phyloP scores from a whole-genome alignment of 2,329 filamentous ascomycete species.

The Colletotrichum horii region DNA sequence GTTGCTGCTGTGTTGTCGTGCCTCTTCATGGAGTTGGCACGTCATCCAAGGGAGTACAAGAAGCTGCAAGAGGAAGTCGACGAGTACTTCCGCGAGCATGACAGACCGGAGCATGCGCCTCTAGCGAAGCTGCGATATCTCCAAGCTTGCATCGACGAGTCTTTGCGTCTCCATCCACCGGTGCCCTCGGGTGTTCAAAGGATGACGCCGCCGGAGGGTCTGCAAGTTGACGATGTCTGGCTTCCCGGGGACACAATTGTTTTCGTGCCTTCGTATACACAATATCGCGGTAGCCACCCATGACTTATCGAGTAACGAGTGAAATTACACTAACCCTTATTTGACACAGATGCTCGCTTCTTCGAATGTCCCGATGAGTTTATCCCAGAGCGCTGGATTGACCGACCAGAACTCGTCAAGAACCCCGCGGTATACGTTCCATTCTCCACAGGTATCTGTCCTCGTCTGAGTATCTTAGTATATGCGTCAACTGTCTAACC shows the following conservation, averaged over 20 bases:
- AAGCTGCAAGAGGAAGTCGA: slow-evolving; percentile 17
- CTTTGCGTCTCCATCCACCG: slow-evolving; percentile 40
- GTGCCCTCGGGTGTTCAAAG: slow-evolving; percentile 36
- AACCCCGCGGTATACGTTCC: slow-evolving; percentile 33
- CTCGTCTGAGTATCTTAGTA: neutral
- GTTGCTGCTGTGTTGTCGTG: slow-evolving; percentile 11
- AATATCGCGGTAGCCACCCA: slow-evolving; percentile 16
- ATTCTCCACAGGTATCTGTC: slow-evolving; percentile 31
- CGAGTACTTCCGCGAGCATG: slow-evolving; percentile 12
- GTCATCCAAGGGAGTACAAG: neutral
- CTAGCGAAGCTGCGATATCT: slow-evolving; percentile 29
- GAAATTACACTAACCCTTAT: neutral
- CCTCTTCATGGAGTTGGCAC: slow-evolving; percentile 19
- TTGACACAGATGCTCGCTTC: slow-evolving; percentile 10
- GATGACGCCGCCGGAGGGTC: slow-evolving; percentile 39
- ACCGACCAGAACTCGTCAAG: slow-evolving; percentile 32
- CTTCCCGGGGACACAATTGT: slow-evolving; percentile 41
- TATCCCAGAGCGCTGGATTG: slow-evolving; percentile 42
- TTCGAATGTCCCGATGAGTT: slow-evolving; percentile 32
- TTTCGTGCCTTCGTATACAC: slow-evolving; percentile 30
- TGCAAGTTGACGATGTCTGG: slow-evolving; percentile 32
- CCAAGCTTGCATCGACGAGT: slow-evolving; percentile 42
- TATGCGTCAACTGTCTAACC: neutral
- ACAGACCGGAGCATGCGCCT: slow-evolving; percentile 8
- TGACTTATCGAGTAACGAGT: accelerated